Evolutionary conservation across 768 basidiomycete genomes (phyloP).

Genomic region (Calvatia gigantea): DNA sequence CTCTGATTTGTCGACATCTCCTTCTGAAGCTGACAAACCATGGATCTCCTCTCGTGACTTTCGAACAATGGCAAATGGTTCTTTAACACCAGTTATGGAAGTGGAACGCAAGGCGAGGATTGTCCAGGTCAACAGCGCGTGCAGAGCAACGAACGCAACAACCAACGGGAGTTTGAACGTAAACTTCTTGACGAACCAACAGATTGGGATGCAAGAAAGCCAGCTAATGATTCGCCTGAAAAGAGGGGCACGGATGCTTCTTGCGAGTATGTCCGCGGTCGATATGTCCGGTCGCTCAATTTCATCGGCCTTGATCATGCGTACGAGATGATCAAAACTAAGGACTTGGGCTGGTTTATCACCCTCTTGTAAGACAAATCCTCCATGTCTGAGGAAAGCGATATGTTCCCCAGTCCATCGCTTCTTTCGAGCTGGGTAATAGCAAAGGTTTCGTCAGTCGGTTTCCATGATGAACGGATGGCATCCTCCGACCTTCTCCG

Average conservation of each 20-base stretch:
- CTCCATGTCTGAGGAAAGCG: background rate
- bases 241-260: background rate
- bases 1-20: background rate
- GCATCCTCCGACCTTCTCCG: background rate
- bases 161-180: background rate
- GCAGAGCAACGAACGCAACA: background rate
- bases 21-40: background rate
- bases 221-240: background rate
- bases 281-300: background rate
- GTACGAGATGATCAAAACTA: background rate
- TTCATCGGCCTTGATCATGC: background rate
- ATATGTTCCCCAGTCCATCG: background rate
- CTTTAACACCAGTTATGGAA: background rate
- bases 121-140: background rate
- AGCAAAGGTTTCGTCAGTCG: background rate
- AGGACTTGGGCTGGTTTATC: background rate
- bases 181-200: background rate
- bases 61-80: background rate
- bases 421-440: background rate
- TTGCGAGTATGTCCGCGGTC: background rate
- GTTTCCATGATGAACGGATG: background rate
- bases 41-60: background rate
- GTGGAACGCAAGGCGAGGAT: background rate
- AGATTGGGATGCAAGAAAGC: background rate
- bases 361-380: background rate